Base-by-base conservation (phyloP, 805 yeast species). In the Tetrapisispora phaffii region DNA sequence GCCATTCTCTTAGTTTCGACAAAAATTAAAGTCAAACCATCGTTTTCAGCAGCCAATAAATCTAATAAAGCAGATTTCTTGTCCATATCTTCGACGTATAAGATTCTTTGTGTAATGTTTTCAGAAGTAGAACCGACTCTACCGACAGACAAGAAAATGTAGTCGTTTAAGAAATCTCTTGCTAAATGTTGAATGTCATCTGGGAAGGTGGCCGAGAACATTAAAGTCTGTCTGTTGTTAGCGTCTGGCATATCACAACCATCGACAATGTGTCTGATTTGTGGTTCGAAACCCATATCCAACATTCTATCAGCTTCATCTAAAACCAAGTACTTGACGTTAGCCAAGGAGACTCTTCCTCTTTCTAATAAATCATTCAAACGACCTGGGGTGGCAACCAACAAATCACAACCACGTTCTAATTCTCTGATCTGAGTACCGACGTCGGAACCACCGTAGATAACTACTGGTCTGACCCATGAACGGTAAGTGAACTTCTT, bases 211-310 rank as follows among this genome's bases (percentile, higher is more conserved):
- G 98, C 99, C 33, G 96, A 86, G 73, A 93, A 93, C 95, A 93
- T 86, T 61, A 93, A 79, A 34, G 99, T 93, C 74, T 93, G 98
- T 74, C 99, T 84, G 59, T 83, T 76, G 49, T 77, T 73, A 46
- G 85, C 94, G 53, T 74, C 80, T 51, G 99, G 97, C 98, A 93
- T 93, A 68, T 88, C 97, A 75, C 94, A 89, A 55, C 85, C 95
- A 70, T 90, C 94, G 51, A 93, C 98, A 63, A 93, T 90, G 68
- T 88, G 85, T 79, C 98, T 86, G 66, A 93, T 93, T 77, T 93
- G 98, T 54, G 97, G 97, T 75, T 93, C 98, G 74, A 93, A 93
- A 78, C 98, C 98, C 97, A 93, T 93, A 80, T 93, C 98, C 73
- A 93, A 81, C 98, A 93, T 93, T 76, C 98, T 86, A 73, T 93